A percentile compares a stretch with the other conserved stretches of the same genome.
These are phyloP conservation scores for Rostrohypoxylon terebratum DNA, from an alignment of 495 filamentous ascomycete species.

Conservation along the genomic window DNA sequence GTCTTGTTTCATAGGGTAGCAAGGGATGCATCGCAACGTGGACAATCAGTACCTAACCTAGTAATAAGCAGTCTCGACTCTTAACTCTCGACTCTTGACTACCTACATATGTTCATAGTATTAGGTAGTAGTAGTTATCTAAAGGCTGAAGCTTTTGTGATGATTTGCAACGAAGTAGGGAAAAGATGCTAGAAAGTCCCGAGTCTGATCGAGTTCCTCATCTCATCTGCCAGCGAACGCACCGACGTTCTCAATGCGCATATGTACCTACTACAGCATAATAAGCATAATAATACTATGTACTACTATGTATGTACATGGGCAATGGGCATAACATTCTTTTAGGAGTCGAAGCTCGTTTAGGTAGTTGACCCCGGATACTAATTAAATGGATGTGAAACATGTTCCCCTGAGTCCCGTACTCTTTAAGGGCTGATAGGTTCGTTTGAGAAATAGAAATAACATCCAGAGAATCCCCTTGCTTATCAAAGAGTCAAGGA, in stretches of 20 bases:
- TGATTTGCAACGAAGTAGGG: constrained; percentile 3
- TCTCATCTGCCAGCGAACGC: constrained; percentile 6
- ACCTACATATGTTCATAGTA: too few species aligned
- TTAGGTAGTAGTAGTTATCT: constrained; percentile 17
- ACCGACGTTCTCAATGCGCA: constrained; percentile 11
- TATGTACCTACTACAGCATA: constrained; percentile 10
- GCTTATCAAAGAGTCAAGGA: neutral
- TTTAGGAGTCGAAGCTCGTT: constrained; percentile 19
- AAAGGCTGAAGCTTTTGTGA: neutral
- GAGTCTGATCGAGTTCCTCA: constrained; percentile 24
- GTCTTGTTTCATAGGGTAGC: constrained; percentile 33
- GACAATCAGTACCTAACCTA: constrained; percentile 24
- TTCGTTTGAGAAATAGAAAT: constrained; percentile 27
- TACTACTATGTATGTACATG: neutral
- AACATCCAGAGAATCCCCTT: constrained; percentile 20
- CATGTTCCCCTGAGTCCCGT: constrained; percentile 3
- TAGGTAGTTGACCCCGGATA: constrained; percentile 28
- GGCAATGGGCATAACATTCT: neutral
- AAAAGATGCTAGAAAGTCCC: neutral
- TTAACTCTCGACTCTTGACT: too few species aligned
- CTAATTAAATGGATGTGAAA: constrained; percentile 34
- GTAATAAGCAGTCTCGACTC: constrained; percentile 22
- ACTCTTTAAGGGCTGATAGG: constrained; percentile 34
- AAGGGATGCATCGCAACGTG: constrained; percentile 36
- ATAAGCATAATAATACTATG: neutral